Conservation (phyloP, 331 rosid species). For the Rhamnella rubrinervis region DNA sequence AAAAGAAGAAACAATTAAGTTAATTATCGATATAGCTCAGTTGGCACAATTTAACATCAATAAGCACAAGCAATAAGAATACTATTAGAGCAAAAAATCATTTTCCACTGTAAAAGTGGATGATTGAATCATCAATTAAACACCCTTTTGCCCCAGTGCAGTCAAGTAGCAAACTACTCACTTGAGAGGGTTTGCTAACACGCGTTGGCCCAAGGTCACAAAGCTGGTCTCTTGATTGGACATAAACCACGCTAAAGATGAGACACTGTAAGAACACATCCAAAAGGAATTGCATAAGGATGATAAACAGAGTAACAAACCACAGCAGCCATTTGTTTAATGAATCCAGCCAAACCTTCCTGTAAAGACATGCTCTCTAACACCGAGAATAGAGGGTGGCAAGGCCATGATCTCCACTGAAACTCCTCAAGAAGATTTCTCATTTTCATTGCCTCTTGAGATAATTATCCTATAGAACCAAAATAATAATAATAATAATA, state of each 20-base stretch:
- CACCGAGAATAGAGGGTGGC: constrained; percentile 91
- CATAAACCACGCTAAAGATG: constrained; percentile 99
- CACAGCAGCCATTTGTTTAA: constrained; percentile 11
- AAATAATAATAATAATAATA: not conserved
- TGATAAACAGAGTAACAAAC: constrained; percentile 1
- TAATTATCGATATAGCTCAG: not conserved
- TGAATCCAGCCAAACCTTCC: constrained; percentile 71
- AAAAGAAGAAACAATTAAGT: too few species aligned
- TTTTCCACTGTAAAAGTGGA: not conserved
- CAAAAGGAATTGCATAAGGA: constrained; percentile 26
- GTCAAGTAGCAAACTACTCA: constrained; percentile 41
- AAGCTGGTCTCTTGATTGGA: constrained; percentile 99
- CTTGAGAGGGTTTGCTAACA: constrained; percentile 91
- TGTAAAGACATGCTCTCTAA: constrained; percentile 93
- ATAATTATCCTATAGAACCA: constrained; percentile 74
- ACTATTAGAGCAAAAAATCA: not conserved
- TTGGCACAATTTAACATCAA: not conserved
- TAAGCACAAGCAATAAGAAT: not conserved
- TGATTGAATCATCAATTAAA: not conserved
- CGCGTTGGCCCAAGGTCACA: constrained; percentile 95
- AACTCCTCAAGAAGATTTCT: constrained; percentile 97
- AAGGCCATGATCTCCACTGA: constrained; percentile 64
- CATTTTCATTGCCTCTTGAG: constrained; percentile 96
- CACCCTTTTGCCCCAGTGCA: not conserved
- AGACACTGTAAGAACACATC: constrained; percentile 70